phyloP scores from a whole-genome alignment of 2,329 filamentous ascomycete genomes.

The Alternaria solani region DNA sequence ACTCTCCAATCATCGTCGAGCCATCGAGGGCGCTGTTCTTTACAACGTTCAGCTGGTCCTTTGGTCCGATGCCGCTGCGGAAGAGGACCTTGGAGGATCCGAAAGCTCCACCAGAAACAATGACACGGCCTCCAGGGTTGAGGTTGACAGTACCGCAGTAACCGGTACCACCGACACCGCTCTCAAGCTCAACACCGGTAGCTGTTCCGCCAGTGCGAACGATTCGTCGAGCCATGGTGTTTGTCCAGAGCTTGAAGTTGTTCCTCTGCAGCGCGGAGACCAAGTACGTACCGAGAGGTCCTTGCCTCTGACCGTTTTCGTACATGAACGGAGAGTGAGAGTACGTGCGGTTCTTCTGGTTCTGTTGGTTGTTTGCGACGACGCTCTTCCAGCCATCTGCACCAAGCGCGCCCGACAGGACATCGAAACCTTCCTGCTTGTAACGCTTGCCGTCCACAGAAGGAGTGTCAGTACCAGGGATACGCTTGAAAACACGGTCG shows the following conservation, averaged over 20 bases:
- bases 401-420: slow-evolving; percentile 67
- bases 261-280: slow-evolving; percentile 65
- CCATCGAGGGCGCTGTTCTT: slow-evolving; percentile 55
- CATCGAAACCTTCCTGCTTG: slow-evolving; percentile 70
- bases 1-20: slow-evolving; percentile 53
- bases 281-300: slow-evolving; percentile 76
- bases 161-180: slow-evolving; percentile 62
- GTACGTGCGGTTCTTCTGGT: slow-evolving; percentile 71
- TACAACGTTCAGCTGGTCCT: slow-evolving; percentile 56
- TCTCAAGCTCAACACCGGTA: slow-evolving; percentile 74
- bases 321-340: slow-evolving; percentile 74
- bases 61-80: slow-evolving; percentile 73
- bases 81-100: slow-evolving; percentile 74
- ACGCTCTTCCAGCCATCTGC: slow-evolving; percentile 70
- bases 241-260: slow-evolving; percentile 73
- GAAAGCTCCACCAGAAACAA: slow-evolving; percentile 73
- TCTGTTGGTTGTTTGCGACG: slow-evolving; percentile 66
- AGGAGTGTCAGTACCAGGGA: slow-evolving; percentile 72
- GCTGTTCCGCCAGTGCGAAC: slow-evolving; percentile 68
- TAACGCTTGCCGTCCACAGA: slow-evolving; percentile 73
- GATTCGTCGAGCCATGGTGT: slow-evolving; percentile 73
- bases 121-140: slow-evolving; percentile 68
- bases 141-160: slow-evolving; percentile 68
- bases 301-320: slow-evolving; percentile 69
- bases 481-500: slow-evolving; percentile 70